These are phyloP conservation scores for Fragaria ananassa DNA, from an alignment of 306 rosid species.

Conservation along the genomic window DNA sequence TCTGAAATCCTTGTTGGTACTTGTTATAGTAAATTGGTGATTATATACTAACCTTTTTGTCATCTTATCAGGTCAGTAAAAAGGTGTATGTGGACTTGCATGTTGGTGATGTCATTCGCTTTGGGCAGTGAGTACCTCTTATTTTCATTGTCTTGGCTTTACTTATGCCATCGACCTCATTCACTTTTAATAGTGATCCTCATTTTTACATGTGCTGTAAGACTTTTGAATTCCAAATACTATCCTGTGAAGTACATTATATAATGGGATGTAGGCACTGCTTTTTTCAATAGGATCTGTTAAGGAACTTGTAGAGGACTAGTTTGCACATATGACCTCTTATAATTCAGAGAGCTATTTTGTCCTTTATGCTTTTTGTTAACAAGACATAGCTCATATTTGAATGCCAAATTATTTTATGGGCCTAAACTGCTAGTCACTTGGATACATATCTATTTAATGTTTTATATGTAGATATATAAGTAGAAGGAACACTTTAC, in stretches of 20 bases:
- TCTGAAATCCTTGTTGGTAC: not conserved
- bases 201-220: not conserved
- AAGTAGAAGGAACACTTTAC: not conserved
- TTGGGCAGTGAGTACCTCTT: conserved; percentile 70
- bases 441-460: not conserved
- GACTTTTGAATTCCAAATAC: not conserved
- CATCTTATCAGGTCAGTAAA: conserved; percentile 59
- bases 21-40: not conserved
- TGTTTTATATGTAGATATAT: too few relatives aligned
- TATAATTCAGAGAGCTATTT: not conserved
- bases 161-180: not conserved
- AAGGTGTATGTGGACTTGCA: conserved; percentile 62
- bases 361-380: not conserved
- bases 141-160: conserved; percentile 15
- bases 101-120: conserved; percentile 95
- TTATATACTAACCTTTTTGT: conserved; percentile 13
- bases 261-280: not conserved
- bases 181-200: not conserved
- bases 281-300: not conserved
- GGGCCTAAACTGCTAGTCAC: not conserved
- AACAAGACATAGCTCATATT: not conserved
- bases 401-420: not conserved
- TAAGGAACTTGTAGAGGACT: not conserved
- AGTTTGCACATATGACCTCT: not conserved
- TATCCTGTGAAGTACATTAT: not conserved